Evolutionary conservation across 179 eudicot genomes (phyloP).

Genomic region (Silene vulgaris): DNA sequence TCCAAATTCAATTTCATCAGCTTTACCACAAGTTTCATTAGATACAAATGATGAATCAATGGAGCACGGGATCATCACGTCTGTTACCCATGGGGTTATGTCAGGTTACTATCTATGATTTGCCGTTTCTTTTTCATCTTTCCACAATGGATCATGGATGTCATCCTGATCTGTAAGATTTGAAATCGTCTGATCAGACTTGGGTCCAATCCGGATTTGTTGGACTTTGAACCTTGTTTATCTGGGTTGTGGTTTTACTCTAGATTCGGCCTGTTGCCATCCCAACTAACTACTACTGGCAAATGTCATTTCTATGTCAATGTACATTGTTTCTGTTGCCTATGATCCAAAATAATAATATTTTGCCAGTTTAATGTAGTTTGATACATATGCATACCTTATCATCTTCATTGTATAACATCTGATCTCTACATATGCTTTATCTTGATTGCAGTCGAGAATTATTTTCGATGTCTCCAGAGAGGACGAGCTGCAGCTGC

Average conservation of each 20-base stretch:
- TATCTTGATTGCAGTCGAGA: slow-evolving; percentile 7
- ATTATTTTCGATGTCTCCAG: slow-evolving; percentile 16
- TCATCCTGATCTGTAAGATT: no score
- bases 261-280: no score
- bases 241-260: no score
- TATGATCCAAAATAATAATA: no score
- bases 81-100: slow-evolving; percentile 82
- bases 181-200: no score
- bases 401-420: not conserved
- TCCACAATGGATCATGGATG: not conserved
- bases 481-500: slow-evolving; percentile 15
- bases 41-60: slow-evolving; percentile 38
- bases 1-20: slow-evolving; percentile 53
- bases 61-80: slow-evolving; percentile 73
- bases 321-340: no score
- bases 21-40: slow-evolving; percentile 48
- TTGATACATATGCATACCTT: not conserved
- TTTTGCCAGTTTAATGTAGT: not conserved
- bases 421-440: not conserved
- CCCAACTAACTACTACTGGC: not conserved
- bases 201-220: not conserved
- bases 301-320: not conserved
- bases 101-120: slow-evolving; percentile 40
- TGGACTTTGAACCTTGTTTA: no score
- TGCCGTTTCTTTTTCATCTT: no score